Base-by-base conservation (phyloP, 1,284 basidiomycete species). In the Leccinum solheimii region DNA sequence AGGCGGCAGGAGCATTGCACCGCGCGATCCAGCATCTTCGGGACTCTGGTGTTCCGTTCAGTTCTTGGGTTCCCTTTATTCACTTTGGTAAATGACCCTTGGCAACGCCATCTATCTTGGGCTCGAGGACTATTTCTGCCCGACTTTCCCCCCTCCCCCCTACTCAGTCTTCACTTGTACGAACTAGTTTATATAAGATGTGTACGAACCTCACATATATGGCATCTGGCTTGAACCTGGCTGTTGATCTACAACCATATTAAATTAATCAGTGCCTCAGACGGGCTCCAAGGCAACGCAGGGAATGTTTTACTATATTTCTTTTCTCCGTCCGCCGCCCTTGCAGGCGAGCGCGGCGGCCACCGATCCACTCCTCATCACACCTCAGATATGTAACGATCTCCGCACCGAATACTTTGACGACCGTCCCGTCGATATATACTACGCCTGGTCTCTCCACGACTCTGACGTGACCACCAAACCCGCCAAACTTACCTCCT, bases 301-400 rank as follows among this genome's bases (percentile, higher is more conserved):
- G n/a, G 40, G 40, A 19, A 91, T 92, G 90, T 91, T 90, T 75
- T 89, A 81, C 75, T 93, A 91, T 74, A 67, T 92, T 23, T 91
- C 88, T 26, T 92, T 92, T 69, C 81, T 92, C 16, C 84, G 90
- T 58, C 88, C 91, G 16, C 91, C 90, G 11, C 88, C 88, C 10
- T 67, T 75, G 9, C 79, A 82, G 56, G 77, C 78, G 2, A 67
- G 74, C 7, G 72, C 77, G 3, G 74, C 75, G 11, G 76, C 75
- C 2, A 60, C 65, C 11, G 66, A 67, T 21, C 70, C 78, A 7
- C 72, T 92, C 45, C 72, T 77, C 10, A 81, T 92, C 54, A 90
- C 84, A 1, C 89, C 88, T 0, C 89, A 92, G 72, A 83, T 93
- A 62, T 82, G 85, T n/a, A 92, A 93, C 69, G 91, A 92, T 67